phyloP scores from a whole-genome alignment of 163 green algal genomes.

The Prototheca wickerhamii region DNA sequence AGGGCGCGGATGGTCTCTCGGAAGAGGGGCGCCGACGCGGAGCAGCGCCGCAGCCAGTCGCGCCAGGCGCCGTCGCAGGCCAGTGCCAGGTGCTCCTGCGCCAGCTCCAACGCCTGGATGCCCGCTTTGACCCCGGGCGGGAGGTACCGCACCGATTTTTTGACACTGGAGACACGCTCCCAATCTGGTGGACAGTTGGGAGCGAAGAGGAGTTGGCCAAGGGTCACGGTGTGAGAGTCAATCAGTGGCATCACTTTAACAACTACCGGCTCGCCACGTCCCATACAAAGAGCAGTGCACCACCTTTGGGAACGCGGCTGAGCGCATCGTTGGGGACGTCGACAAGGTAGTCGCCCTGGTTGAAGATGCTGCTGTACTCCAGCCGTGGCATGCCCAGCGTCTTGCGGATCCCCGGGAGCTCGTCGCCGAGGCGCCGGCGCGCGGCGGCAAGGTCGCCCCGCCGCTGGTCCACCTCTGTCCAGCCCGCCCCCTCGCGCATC shows the following conservation, averaged over 20 bases:
- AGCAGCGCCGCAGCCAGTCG: slow-evolving; percentile 40
- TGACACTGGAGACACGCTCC: slow-evolving; percentile 56
- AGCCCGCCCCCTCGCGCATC: background rate
- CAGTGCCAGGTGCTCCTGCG: slow-evolving; percentile 39
- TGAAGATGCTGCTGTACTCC: slow-evolving; percentile 34
- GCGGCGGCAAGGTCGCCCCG: background rate
- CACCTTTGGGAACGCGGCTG: slow-evolving; percentile 30
- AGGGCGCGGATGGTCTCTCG: slow-evolving; percentile 48
- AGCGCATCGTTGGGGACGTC: slow-evolving; percentile 58
- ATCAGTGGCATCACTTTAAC: background rate
- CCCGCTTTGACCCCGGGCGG: slow-evolving; percentile 56
- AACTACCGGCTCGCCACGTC: background rate
- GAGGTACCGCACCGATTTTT: slow-evolving; percentile 63
- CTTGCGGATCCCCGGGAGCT: slow-evolving; percentile 9
- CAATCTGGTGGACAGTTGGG: slow-evolving; percentile 15
- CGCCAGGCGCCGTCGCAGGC: slow-evolving; percentile 40
- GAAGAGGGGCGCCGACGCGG: slow-evolving; percentile 34
- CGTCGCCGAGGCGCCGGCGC: background rate
- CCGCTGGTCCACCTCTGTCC: background rate
- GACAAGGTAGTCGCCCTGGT: slow-evolving; percentile 63
- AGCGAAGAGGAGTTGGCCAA: background rate
- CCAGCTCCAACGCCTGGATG: slow-evolving; percentile 39
- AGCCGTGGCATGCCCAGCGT: slow-evolving; percentile 26
- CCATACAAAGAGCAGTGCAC: slow-evolving; percentile 5
- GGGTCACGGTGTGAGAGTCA: slow-evolving; percentile 28